Evolutionary conservation across 192 early-diverging fungal genomes (phyloP).

Genomic region (Entophlyctis helioformis): DNA sequence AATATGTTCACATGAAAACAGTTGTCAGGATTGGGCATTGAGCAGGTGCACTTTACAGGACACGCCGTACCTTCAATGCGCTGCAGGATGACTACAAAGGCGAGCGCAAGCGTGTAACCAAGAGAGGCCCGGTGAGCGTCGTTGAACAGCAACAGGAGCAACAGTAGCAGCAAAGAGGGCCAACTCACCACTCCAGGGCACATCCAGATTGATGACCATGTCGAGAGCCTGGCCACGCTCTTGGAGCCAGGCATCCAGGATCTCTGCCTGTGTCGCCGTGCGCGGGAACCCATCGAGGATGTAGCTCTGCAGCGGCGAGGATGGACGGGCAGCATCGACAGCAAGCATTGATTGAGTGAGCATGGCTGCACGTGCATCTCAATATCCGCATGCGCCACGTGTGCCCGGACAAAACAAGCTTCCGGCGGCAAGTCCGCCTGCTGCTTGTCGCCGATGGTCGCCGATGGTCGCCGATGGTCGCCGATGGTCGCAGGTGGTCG

Average conservation of each 20-base stretch:
- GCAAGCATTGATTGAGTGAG: not conserved
- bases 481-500: no score
- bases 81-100: constrained; percentile 61
- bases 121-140: not conserved
- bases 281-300: constrained; percentile 66
- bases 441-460: no score
- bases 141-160: no score
- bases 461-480: no score
- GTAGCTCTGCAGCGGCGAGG: not conserved
- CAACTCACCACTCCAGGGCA: constrained; percentile 55
- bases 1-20: no score
- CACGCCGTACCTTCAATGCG: constrained; percentile 40
- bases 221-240: constrained; percentile 53
- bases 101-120: not conserved
- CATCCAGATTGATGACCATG: constrained; percentile 79
- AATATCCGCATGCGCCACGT: no score
- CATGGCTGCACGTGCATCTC: not conserved
- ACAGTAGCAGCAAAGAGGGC: not conserved
- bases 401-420: no score
- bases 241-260: constrained; percentile 50
- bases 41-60: no score
- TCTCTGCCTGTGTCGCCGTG: constrained; percentile 66
- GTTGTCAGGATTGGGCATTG: no score
- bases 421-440: no score
- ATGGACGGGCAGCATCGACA: not conserved